Base-by-base conservation (phyloP, 495 filamentous ascomycete genomes). In the Trichoderma asperelloides region DNA sequence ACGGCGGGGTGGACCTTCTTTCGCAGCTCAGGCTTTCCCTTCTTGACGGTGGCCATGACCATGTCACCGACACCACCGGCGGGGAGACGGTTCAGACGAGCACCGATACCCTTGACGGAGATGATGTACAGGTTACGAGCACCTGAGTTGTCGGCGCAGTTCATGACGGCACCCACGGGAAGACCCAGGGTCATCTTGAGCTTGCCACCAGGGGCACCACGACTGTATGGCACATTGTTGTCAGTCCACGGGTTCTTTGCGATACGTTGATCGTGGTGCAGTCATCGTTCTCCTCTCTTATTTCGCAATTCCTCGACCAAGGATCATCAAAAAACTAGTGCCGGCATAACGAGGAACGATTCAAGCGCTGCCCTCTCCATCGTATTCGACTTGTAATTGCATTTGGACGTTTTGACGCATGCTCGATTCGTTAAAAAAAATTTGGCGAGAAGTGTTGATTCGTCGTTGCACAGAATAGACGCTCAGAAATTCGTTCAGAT, bases 41-140 rank as follows among this genome's bases (percentile, higher is more conserved):
- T 99, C 91, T 99, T 98, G 82, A 99, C 96, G 70, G 96, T 98
- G 68, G 94, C 93, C 96, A 98, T 98, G 74, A 98, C 96, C 95
- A 98, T 98, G 84, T 98, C 95, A 73, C 93, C 94, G 74, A 98
- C 96, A 86, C 95, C 95, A 65, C 89, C 95, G 74, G 96, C 96
- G 72, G 95, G 95, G 70, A 99, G 89, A 79, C 95, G 88, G 87
- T 99, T 99, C 70, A 99, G 90, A 71, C 95, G 92, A 71, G 95
- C 96, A 86, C 95, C 96, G 77, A 95, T 93, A 85, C 95, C 95
- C 86, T 95, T 96, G 81, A 99, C 96, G 78, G 96, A 95, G 84
- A 99, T 98, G 88, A 99, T 97, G 91, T 98, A 99, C 70, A 99
- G 87, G 83, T 98, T 98, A 71, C 95, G 92, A 70, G 95, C 95